Base-by-base conservation (phyloP, 257 asterid species). In the Solanum sejunctum region DNA sequence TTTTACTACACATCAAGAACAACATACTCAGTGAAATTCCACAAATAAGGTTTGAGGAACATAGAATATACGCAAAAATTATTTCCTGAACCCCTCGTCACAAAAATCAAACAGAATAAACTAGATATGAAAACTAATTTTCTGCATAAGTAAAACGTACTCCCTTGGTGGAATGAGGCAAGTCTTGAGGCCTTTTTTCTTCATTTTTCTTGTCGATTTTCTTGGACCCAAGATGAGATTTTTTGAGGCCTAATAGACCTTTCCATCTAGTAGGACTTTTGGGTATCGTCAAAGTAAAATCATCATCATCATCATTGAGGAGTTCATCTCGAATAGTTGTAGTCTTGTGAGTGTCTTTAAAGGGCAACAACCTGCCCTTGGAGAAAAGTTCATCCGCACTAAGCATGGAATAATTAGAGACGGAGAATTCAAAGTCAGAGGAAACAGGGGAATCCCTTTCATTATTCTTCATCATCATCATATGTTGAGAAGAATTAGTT, bases 391-490 rank as follows among this genome's bases (percentile, higher is more conserved):
- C 94, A 67, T 96, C 99, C 8, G 99, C 99, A 61, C 91, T 86
- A 90, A 94, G 93, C 97, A 94, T 93, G 23, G 97, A 91, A 89
- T 91, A 89, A 71, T 92, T 92, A 67, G 89, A 57, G 13, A 92
- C 97, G 3, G 98, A 93, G 85, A 96, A 96, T 86, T 93, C 98
- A 64, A 96, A 96, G 73, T 96, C 99, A 5, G 98, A 89, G 47
- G 99, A 96, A 10, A 93, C 97, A 0, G 98, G 99, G 0, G 97
- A 94, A 58, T 95, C 99, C 0, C 95, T 79, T 12, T 20, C 21
- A 2, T 47, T 18, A 72, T 21, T 23, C 8, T 90, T 75, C 49
- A 86, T 77, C 49, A 87, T 58, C 39, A 83, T 12, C 41, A 63
- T 1, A 9, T 64, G 71, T 18, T 82, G 47, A 84, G 84, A 84